A percentile compares a stretch with the other conserved stretches of the same genome.
Evolutionary conservation across 805 yeast species (phyloP).

Genomic region (Saccharomycopsis sp.): DNA sequence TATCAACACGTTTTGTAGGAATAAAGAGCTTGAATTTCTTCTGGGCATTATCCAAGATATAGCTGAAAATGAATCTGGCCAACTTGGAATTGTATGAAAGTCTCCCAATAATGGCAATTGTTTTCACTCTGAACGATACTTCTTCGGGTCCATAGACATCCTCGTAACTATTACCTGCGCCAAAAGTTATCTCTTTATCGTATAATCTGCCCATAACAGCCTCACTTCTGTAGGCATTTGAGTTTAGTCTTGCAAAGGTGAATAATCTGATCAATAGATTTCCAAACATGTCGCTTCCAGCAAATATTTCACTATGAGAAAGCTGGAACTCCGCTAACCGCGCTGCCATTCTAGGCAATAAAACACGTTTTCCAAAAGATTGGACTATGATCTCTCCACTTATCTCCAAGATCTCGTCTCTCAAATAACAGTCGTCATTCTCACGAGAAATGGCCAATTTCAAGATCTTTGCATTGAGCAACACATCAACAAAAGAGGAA

Average conservation of each 20-base stretch:
- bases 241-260: slow-evolving; percentile 46
- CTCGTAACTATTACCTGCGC: slow-evolving; percentile 35
- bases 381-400: slow-evolving; percentile 40
- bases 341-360: slow-evolving; percentile 54
- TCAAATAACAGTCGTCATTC: not conserved
- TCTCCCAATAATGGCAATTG: slow-evolving; percentile 40
- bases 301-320: slow-evolving; percentile 30
- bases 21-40: slow-evolving; percentile 37
- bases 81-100: slow-evolving; percentile 8
- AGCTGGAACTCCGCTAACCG: slow-evolving; percentile 41
- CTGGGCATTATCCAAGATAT: slow-evolving; percentile 24
- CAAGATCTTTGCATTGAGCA: slow-evolving; percentile 40
- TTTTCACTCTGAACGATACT: slow-evolving; percentile 42
- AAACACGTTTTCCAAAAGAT: slow-evolving; percentile 57
- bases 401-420: slow-evolving; percentile 24
- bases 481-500: slow-evolving; percentile 42
- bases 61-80: slow-evolving; percentile 30
- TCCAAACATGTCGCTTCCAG: slow-evolving; percentile 43
- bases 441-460: slow-evolving; percentile 22
- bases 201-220: slow-evolving; percentile 45
- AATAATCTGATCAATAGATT: slow-evolving; percentile 40
- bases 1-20: slow-evolving; percentile 55
- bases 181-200: slow-evolving; percentile 38
- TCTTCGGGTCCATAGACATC: slow-evolving; percentile 54
- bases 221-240: slow-evolving; percentile 55